Evolutionary conservation across 2,329 filamentous ascomycete species (phyloP).

Genomic region (Fusarium sp.): DNA sequence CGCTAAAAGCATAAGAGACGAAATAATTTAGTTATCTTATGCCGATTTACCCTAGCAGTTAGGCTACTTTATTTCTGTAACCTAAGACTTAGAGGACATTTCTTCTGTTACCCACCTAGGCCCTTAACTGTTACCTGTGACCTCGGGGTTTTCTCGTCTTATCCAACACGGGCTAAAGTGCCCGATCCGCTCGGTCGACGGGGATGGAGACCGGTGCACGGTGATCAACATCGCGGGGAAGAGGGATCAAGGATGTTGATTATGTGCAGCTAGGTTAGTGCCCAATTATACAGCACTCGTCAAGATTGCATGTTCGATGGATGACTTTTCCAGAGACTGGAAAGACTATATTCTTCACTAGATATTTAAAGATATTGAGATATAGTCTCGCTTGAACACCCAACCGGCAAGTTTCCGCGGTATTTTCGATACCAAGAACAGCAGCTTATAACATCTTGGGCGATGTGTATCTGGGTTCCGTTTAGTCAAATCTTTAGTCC

Average conservation of each 20-base stretch:
- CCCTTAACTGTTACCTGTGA: background rate
- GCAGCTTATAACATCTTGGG: background rate
- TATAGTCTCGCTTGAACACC: background rate
- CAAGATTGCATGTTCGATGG: background rate
- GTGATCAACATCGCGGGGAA: constrained; percentile 12
- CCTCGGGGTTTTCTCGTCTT: background rate
- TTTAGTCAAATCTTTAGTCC: background rate
- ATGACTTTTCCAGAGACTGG: too few species aligned
- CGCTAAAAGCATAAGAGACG: too few species aligned
- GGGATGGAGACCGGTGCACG: constrained; percentile 33
- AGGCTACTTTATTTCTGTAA: too few species aligned
- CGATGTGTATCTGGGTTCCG: background rate
- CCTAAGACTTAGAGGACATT: too few species aligned
- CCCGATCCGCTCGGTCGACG: constrained; percentile 42
- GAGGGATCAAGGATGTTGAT: constrained; percentile 1
- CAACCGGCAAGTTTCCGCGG: constrained; percentile 40
- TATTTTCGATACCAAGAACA: background rate
- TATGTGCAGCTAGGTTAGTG: background rate
- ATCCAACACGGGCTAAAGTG: constrained; percentile 1
- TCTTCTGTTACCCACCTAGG: too few species aligned
- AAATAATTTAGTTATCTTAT: too few species aligned
- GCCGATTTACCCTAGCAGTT: too few species aligned
- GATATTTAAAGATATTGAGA: too few species aligned
- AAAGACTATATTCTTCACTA: too few species aligned
- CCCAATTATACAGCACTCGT: background rate